Percentiles rank a stretch among this genome's conserved stretches.
phyloP scores from a whole-genome alignment of 371 early-diverging fungal genomes.

The Mortierella sp. region DNA sequence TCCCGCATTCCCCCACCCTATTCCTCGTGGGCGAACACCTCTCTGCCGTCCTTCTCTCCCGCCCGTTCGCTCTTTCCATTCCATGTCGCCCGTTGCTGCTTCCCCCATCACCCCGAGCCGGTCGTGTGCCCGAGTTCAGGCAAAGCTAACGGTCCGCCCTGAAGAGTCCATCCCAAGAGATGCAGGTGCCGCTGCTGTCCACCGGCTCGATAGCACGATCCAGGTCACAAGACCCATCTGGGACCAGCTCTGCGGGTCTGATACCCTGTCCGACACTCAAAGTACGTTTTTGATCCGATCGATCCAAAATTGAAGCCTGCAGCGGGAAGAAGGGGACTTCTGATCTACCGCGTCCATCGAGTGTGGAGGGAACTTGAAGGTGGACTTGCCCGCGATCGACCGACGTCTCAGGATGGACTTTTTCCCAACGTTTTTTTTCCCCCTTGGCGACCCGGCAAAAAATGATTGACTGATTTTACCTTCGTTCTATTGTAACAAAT shows the following conservation, averaged over 20 bases:
- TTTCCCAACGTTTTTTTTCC: neutral
- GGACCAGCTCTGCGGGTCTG: conserved; percentile 25
- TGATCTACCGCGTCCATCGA: too few species aligned
- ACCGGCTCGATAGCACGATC: conserved; percentile 33
- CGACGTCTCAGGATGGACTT: too few species aligned
- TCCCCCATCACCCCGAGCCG: conserved; percentile 4
- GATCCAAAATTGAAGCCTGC: neutral
- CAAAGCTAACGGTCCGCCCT: conserved; percentile 44
- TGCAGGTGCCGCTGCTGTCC: conserved; percentile 6
- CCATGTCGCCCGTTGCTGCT: conserved; percentile 20
- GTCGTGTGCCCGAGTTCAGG: conserved; percentile 22
- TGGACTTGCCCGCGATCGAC: too few species aligned
- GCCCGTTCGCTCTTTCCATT: neutral
- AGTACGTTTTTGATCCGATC: conserved; percentile 20
- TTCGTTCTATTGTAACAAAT: conserved; percentile 27
- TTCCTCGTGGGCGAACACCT: neutral
- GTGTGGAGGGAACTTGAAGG: too few species aligned
- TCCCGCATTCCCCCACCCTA: neutral
- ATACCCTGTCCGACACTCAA: conserved; percentile 9
- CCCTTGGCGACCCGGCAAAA: conserved; percentile 7
- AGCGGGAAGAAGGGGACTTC: neutral
- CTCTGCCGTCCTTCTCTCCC: neutral
- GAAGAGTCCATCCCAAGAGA: conserved; percentile 30
- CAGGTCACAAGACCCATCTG: conserved; percentile 46
- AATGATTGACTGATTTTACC: conserved; percentile 6